These are phyloP conservation scores for Gyrodon lividus DNA, from an alignment of 768 basidiomycete genomes.

Conservation along the genomic window DNA sequence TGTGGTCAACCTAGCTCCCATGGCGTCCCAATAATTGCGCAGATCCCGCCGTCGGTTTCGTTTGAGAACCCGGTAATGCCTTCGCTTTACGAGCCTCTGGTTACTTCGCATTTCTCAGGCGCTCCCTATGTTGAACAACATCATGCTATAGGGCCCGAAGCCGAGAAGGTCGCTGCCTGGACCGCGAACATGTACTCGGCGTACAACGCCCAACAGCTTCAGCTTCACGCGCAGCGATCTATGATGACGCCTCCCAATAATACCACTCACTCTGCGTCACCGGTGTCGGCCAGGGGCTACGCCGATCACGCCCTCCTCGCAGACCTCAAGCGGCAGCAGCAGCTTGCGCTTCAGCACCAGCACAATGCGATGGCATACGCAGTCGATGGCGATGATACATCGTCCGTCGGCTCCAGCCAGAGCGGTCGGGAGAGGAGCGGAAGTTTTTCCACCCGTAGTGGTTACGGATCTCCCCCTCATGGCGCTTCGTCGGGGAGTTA, in stretches of 20 bases:
- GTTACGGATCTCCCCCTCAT: slow-evolving; percentile 32
- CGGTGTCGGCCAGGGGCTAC: slow-evolving; percentile 11
- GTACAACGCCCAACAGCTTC: slow-evolving; percentile 23
- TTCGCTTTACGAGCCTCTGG: slow-evolving; percentile 42
- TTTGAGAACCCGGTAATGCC: slow-evolving; percentile 56
- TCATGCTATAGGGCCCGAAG: slow-evolving; percentile 15
- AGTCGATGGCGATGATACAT: slow-evolving; percentile 38
- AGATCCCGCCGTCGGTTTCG: slow-evolving; percentile 41
- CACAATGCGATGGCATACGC: slow-evolving; percentile 23
- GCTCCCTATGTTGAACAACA: slow-evolving; percentile 23
- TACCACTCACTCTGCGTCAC: slow-evolving; percentile 20
- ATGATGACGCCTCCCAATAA: slow-evolving; percentile 45
- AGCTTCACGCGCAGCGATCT: slow-evolving; percentile 33
- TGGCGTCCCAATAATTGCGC: slow-evolving; percentile 45
- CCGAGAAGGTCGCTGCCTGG: slow-evolving; percentile 32
- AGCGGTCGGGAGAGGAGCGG: slow-evolving; percentile 35
- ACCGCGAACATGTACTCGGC: slow-evolving; percentile 29
- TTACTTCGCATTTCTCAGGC: slow-evolving; percentile 28
- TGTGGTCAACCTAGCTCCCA: slow-evolving; percentile 24
- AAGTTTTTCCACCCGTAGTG: slow-evolving; percentile 36
- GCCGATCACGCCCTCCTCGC: slow-evolving; percentile 25
- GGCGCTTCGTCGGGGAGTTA: slow-evolving; percentile 31
- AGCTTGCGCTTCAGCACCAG: slow-evolving; percentile 34
- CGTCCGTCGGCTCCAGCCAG: slow-evolving; percentile 38
- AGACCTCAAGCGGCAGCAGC: slow-evolving; percentile 28